Base-by-base conservation (phyloP, 306 rosid genomes). In the Phaseolus lunatus region DNA sequence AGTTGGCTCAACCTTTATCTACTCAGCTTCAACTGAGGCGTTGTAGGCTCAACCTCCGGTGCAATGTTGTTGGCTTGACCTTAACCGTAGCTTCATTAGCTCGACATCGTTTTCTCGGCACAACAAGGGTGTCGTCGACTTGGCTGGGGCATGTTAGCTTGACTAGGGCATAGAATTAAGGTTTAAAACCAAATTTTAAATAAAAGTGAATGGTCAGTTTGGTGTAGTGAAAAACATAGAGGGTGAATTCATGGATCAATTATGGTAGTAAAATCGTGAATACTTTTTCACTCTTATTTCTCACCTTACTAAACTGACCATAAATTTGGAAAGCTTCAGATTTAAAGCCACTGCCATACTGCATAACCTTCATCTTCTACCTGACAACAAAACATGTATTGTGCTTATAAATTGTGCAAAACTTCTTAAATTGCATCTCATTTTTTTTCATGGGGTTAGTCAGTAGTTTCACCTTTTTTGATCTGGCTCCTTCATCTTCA, bases 401-500 rank as follows among this genome's bases (percentile, higher is more conserved):
- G 35, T 16, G 19, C 43, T 48, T 31, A 24, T 59, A 27, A 54
- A 56, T 84, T 61, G 9, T 65, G 58, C 70, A 67, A 20, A 11
- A 43, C 15, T 2, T 12, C 2, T n/a, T 37, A 54, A 73, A 31
- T 58, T 83, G 75, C 52, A 14, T 27, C 18, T 58, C 54, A 67
- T 72, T 64, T 19, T 5, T 48, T 75, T 45, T 37, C 23, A 22
- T 67, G 35, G 19, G 66, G 9, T 66, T 56, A 23, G 41, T 24
- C 57, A 22, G 72, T 50, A 33, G 65, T 72, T 76, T 16, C 59
- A 52, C 63, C 63, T 16, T 39, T n/a, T 57, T 44, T 3, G 78
- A 75, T 70, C 75, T 48, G 52, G 76, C 50, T 23, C 71, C 65
- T 62, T 75, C 11, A 43, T 70, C 22, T 18, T 75, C 29, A 10